These are phyloP conservation scores for Caloboletus inedulis DNA, from an alignment of 1,284 basidiomycete genomes.

Conservation along the genomic window DNA sequence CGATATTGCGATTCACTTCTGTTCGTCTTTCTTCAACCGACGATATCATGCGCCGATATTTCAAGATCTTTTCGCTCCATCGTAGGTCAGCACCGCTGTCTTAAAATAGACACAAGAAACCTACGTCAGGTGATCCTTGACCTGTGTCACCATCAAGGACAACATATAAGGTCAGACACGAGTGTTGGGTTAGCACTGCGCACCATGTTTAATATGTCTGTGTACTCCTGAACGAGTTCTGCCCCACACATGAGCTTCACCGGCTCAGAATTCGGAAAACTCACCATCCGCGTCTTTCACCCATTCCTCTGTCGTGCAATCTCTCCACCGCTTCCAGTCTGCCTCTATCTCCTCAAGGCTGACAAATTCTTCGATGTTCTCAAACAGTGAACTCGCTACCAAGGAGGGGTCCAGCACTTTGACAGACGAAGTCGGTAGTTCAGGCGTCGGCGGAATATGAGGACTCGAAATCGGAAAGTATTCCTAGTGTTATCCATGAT, in stretches of 20 bases:
- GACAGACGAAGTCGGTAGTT: slow-evolving; percentile 1
- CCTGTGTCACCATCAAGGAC: slow-evolving; percentile 13
- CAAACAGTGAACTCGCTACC: slow-evolving; percentile 19
- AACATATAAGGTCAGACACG: not conserved
- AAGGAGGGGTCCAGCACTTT: slow-evolving; percentile 8
- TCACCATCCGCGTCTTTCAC: slow-evolving; percentile 31
- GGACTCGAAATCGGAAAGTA: slow-evolving; percentile 28
- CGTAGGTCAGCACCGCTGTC: slow-evolving; percentile 1
- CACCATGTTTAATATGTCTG: slow-evolving; percentile 27
- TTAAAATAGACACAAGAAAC: not conserved
- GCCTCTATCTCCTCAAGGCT: slow-evolving; percentile 19
- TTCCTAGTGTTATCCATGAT: slow-evolving; percentile 11
- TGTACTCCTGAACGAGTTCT: slow-evolving; percentile 24
- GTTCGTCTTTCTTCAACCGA: slow-evolving; percentile 20
- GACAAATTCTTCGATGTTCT: slow-evolving; percentile 19
- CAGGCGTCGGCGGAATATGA: slow-evolving; percentile 16
- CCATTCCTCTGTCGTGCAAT: slow-evolving; percentile 32
- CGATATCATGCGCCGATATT: slow-evolving; percentile 18
- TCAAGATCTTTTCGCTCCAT: slow-evolving; percentile 20
- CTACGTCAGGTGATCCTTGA: slow-evolving; percentile 32
- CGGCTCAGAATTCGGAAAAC: not conserved
- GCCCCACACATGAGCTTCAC: slow-evolving; percentile 4
- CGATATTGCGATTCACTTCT: slow-evolving; percentile 16
- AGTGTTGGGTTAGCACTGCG: slow-evolving; percentile 4
- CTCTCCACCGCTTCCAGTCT: slow-evolving; percentile 29